Evolutionary conservation across 805 yeast species (phyloP), one percentile per base, ranked within the genome.

Genomic region (Lipomyces kockii): DNA sequence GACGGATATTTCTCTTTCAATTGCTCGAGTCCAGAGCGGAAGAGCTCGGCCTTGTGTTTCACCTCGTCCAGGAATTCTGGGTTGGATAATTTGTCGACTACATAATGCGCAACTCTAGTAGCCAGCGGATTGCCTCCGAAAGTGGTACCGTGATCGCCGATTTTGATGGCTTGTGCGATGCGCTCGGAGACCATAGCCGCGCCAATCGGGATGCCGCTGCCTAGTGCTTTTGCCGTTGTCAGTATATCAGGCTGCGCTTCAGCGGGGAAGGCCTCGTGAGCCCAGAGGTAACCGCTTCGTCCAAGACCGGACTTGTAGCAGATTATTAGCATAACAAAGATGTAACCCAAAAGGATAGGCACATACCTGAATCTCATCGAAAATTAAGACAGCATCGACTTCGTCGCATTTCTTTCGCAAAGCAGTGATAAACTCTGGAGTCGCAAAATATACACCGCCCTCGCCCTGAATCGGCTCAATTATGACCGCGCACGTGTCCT

Each of bases 401-500:
- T 87, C 83, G 65, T 81, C 80, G 77, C 97, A 91, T 65, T 90
- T 79, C 73, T 85, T 78, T 72, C 89, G 88, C 76, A 94, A 80
- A 60, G 86, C 86, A 3, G 82, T 76, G 69, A 94, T 82, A 76
- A 91, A 92, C 55, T 87, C 90, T 0, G 79, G 72, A 51, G 85
- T 82, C 66, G 91, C 85, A 25, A 89, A 86, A 75, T 87, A 86
- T 22, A 94, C 88, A 65, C 99, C 99, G 66, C 99, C 98, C 81
- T 94, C 99, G 73, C 98, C 99, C 82, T 95, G 99, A 67, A 95
- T 89, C 27, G 99, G 99, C 80, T 95, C 99, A 51, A 95, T 88
- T 64, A 95, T 95, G 37, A 95, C 95, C 63, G 93, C 99, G 73
- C 97, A 91, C 0, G 93, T 89, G 71, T 86, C 86, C 2, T 85